These are phyloP conservation scores for Pichia pseudocactophila DNA, from an alignment of 805 yeast species.

Conservation along the genomic window DNA sequence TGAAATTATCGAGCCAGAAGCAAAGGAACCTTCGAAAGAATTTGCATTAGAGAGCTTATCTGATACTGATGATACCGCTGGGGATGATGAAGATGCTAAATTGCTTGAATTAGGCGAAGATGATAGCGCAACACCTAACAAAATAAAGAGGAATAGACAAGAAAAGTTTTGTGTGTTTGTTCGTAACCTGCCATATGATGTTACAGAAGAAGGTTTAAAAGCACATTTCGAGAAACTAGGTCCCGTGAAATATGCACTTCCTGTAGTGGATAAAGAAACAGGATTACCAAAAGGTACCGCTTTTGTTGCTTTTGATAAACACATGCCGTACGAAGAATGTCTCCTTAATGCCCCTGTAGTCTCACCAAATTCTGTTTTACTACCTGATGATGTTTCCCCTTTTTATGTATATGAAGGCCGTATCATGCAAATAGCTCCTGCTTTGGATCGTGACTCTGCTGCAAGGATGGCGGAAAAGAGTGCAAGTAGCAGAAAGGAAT, in stretches of 20 bases:
- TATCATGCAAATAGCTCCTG: constrained; percentile 70
- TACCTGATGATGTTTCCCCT: constrained; percentile 88
- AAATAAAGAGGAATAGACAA: constrained; percentile 45
- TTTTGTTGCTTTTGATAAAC: constrained; percentile 72
- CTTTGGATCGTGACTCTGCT: constrained; percentile 85
- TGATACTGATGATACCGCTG: constrained; percentile 10
- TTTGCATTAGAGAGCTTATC: too few species aligned
- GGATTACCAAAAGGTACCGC: constrained; percentile 92
- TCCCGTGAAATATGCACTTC: constrained; percentile 82
- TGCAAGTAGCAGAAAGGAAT: constrained; percentile 62
- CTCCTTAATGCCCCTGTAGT: constrained; percentile 70
- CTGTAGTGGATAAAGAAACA: constrained; percentile 78
- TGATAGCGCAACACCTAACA: constrained; percentile 26
- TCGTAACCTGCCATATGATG: constrained; percentile 91
- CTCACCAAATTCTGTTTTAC: constrained; percentile 50
- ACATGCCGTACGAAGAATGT: constrained; percentile 59
- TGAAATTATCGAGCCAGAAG: background rate
- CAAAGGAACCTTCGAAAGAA: too few species aligned
- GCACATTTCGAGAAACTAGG: constrained; percentile 84
- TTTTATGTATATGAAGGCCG: constrained; percentile 90
- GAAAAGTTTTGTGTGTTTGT: constrained; percentile 73
- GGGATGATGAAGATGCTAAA: constrained; percentile 23
- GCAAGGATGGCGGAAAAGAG: constrained; percentile 61
- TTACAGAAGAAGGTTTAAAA: constrained; percentile 66
- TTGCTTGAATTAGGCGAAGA: constrained; percentile 27